These are phyloP conservation scores for Fusarium sp. DNA, from an alignment of 2,329 filamentous ascomycete species.

Conservation along the genomic window DNA sequence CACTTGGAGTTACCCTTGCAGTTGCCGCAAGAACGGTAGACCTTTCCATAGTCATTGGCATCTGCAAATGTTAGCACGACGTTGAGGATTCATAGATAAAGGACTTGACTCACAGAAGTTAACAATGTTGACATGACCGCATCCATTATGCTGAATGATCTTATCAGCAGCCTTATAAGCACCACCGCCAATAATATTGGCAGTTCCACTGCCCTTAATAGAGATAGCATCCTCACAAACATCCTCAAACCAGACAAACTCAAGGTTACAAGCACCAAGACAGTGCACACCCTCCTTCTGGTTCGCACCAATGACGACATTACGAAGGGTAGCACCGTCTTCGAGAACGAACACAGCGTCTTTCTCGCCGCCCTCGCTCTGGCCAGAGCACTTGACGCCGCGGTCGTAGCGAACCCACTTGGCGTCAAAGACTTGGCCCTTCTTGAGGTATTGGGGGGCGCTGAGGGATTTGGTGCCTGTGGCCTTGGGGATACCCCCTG, in stretches of 20 bases:
- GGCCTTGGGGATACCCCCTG: constrained; percentile 43
- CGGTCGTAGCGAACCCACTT: constrained; percentile 52
- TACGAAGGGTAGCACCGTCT: constrained; percentile 54
- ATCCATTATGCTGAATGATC: constrained; percentile 59
- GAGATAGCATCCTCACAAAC: constrained; percentile 51
- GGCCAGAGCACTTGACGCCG: constrained; percentile 52
- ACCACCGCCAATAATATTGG: constrained; percentile 55
- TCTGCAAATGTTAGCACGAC: background rate
- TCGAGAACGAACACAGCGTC: constrained; percentile 55
- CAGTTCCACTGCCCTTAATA: constrained; percentile 40
- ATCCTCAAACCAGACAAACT: constrained; percentile 60
- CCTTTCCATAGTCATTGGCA: constrained; percentile 58
- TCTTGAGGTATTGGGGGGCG: constrained; percentile 43
- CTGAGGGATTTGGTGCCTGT: constrained; percentile 43
- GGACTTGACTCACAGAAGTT: constrained; percentile 33
- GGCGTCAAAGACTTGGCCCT: constrained; percentile 44
- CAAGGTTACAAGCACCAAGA: constrained; percentile 53
- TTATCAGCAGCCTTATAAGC: constrained; percentile 57
- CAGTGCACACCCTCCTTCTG: constrained; percentile 59
- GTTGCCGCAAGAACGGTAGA: constrained; percentile 42
- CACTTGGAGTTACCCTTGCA: constrained; percentile 43
- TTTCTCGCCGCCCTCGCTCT: constrained; percentile 52
- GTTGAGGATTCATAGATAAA: fast-evolving
- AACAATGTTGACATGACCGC: constrained; percentile 53
- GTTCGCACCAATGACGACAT: constrained; percentile 57